Evolutionary conservation across 768 basidiomycete species (phyloP).

Genomic region (Psilocybe azurescens): DNA sequence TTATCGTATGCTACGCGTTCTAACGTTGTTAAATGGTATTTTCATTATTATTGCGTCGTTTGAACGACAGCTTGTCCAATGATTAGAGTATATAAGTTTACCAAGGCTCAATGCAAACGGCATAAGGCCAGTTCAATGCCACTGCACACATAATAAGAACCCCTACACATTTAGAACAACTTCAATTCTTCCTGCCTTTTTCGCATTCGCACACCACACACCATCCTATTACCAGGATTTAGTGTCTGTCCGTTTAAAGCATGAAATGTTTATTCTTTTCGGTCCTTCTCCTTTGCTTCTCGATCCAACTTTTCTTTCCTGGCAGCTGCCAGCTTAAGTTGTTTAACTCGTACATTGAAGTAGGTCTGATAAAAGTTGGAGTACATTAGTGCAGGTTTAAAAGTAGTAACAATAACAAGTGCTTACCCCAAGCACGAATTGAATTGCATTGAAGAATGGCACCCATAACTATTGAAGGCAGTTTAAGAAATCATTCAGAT

Average conservation of each 20-base stretch:
- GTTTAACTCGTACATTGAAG: conserved; percentile 78
- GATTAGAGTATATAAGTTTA: too few species aligned
- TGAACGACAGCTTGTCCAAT: too few species aligned
- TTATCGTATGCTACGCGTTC: neutral
- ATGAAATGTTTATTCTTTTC: conserved; percentile 18
- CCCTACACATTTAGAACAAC: too few species aligned
- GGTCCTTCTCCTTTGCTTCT: conserved; percentile 32
- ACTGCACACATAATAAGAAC: too few species aligned
- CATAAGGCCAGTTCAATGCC: too few species aligned
- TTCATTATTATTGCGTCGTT: too few species aligned
- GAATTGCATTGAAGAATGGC: conserved; percentile 82
- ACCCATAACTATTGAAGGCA: conserved; percentile 71
- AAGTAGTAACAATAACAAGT: neutral
- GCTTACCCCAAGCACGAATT: conserved; percentile 79
- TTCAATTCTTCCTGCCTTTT: too few species aligned
- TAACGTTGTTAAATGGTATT: neutral
- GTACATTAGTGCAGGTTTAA: conserved; percentile 8
- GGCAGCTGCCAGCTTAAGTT: conserved; percentile 55
- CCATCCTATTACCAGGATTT: too few species aligned
- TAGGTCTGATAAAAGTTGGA: conserved; percentile 51
- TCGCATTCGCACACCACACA: too few species aligned
- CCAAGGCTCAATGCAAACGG: too few species aligned
- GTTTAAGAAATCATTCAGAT: neutral
- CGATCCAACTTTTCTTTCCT: conserved; percentile 49
- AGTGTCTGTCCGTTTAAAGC: neutral